Evolutionary conservation across 192 early-diverging fungal species (phyloP), one percentile per base, ranked within the genome.

Genomic region (Glomus cerebriforme): DNA sequence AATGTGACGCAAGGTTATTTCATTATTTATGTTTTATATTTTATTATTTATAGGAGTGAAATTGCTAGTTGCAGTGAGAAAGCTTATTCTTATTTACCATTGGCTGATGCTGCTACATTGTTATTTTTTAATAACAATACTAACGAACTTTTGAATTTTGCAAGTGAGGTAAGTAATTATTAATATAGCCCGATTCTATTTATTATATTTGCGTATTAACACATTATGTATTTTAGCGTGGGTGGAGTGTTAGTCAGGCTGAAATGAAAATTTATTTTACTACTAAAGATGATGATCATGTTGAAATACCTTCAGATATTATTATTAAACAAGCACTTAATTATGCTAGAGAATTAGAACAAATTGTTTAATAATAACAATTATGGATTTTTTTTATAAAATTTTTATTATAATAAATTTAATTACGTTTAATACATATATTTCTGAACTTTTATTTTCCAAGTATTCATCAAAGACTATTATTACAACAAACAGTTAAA

Each of bases 61-160:
- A 98, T 99, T 83, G 96, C 95, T 8, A 93, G 93, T 81, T 98
- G 97, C 81, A 93, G 91, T 81, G 97, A 99, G 83, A 97, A 96
- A 83, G 96, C 96, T 58, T 99, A 99, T 86, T 82, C 85, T 7
- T 88, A 83, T 67, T 87, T 99, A 39, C 96, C 96, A 39, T 78
- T 98, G 58, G 83, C 87, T 34, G 97, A 99, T 80, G 97, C 97
- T 75, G 92, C 92, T 62, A 96, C 95, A n/a, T 85, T 99, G 31
- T 83, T 99, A 77, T 96, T 96, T 81, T 97, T 98, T 77, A 84
- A 86, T 60, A 92, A 92, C 43, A 91, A 86, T 73, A 83, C 88
- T 49, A 89, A 96, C 43, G 96, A 98, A 71, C 86, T 98, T 37
- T 77, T 94, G 47, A 88, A 83, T 71, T 99, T 99, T 87, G 93